Percentiles rank a stretch among this genome's conserved stretches.
Conservation (phyloP, 2,329 filamentous ascomycete genomes). For the Fragosphaeria purpurea region DNA sequence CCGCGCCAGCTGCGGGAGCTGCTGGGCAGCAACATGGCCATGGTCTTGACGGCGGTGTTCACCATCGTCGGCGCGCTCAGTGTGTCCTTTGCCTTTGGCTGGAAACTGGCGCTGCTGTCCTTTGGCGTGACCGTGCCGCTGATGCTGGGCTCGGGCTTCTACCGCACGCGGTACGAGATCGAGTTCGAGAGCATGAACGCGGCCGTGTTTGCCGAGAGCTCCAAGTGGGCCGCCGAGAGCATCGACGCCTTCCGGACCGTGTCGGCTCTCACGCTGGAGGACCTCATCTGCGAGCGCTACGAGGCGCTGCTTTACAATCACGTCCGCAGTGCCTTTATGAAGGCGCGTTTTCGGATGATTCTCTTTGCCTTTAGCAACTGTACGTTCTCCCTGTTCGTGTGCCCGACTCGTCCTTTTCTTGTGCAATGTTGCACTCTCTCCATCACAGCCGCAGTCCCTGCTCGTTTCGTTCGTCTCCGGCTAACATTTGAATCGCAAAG, state of each 20-base stretch:
- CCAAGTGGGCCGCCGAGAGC: slow-evolving; percentile 53
- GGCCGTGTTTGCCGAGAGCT: slow-evolving; percentile 48
- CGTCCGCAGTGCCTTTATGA: slow-evolving; percentile 35
- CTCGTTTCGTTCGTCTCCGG: background rate
- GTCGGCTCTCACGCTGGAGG: slow-evolving; percentile 49
- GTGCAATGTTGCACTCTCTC: background rate
- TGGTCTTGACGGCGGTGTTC: slow-evolving; percentile 53
- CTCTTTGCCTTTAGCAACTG: slow-evolving; percentile 52
- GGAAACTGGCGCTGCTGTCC: slow-evolving; percentile 61
- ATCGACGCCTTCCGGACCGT: slow-evolving; percentile 55
- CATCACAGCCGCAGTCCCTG: background rate
- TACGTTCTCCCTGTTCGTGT: background rate
- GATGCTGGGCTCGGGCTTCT: slow-evolving; percentile 25
- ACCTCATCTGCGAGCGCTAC: slow-evolving; percentile 37
- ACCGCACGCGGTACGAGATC: slow-evolving; percentile 41
- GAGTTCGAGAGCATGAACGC: slow-evolving; percentile 48
- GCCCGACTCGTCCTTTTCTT: background rate
- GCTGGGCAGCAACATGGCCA: slow-evolving; percentile 52
- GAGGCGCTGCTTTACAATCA: slow-evolving; percentile 25
- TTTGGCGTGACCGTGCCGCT: slow-evolving; percentile 24
- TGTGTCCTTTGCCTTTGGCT: slow-evolving; percentile 62
- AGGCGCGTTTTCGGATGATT: slow-evolving; percentile 51
- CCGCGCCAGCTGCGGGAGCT: slow-evolving; percentile 51
- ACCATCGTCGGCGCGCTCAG: slow-evolving; percentile 53
- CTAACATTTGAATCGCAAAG: background rate